Evolutionary conservation across 139 green algal genomes (phyloP), one percentile per base, ranked within the genome.

Genomic region (Chlorella sp.): DNA sequence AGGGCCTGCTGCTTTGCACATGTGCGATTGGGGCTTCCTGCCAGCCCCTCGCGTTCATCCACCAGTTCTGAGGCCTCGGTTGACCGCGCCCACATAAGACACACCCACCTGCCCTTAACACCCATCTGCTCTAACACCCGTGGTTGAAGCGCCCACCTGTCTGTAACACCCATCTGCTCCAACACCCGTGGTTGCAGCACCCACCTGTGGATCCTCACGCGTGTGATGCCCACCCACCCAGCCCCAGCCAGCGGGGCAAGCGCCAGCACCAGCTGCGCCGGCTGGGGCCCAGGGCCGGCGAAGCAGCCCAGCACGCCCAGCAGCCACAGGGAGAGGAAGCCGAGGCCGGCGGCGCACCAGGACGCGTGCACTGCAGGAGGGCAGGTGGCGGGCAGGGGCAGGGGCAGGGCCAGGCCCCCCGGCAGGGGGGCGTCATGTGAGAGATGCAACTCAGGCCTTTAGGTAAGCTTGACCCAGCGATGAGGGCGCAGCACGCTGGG

Each of bases 311-410:
- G 81, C 87, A 94, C 94, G 60, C 94, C 95, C 42, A 93, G 48
- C 22, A 95, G 77, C 85, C 89, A 97, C 5, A 95, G 86, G 48
- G 85, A 93, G 7, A 95, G 64, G 91, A 91, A 97, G 37, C 87
- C 93, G 86, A 97, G 82, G 26, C 93, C 93, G 2, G 92, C 91
- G 16, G 92, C 94, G 36, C 64, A 93, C 90, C 93, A 95, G 22
- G 94, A 93, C 1, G 88, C 92, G 89, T 97, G 95, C 28, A 95
- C 95, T 95, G 90, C 78, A 87, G 36, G 40, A 36, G n/a, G 73
- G 79, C 40, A 61, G 40, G 79, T 34, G 39, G 40, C 5, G 7
- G n/a, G 39, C 77, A 36, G 7, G n/a, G 26, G 66, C 66, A 30
- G 26, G 3, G 66, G 11, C 19, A 57, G 36, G 75, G 12, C 75